Evolutionary conservation across 2,329 filamentous ascomycete species (phyloP), one percentile per base, ranked within the genome.

Genomic region (Capronia coronata): DNA sequence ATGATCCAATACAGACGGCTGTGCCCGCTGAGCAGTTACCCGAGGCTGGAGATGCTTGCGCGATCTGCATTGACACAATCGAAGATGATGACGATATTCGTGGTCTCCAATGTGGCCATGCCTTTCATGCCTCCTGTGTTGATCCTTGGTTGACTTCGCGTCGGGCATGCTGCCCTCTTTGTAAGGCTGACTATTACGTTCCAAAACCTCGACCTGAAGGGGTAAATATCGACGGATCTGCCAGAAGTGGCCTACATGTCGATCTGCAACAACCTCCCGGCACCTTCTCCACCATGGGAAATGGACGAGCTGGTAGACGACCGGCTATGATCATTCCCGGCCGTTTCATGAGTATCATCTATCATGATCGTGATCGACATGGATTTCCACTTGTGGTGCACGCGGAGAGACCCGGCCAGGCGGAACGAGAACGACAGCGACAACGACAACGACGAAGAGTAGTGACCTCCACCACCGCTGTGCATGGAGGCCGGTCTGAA

Each of bases 61-160:
- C 93, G 43, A 97, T 98, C 61, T 98, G 93, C 67, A 84, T 98
- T 58, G 93, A 98, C 64, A 84, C 80, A 0, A 78, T 98, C 14
- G 93, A 98, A 66, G 88, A 97, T 56, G 87, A 96, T 56, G 93
- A 97, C 61, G 91, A 98, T 64, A 83, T 98, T 43, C 87, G 93
- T 59, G 93, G 93, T 2, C 72, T 98, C 54, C 89, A 87, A 2
- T 98, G 93, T 63, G 93, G 93, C n/a, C 93, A 98, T 68, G 90
- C 91, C 46, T 98, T 97, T 78, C 93, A 98, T 66, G 90, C 89
- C 43, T 87, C 85, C 32, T 98, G 93, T 65, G 80, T 98, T 42
- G 93, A 98, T 61, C 93, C 93, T 9, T 98, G 93, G 93, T 73
- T 98, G 56, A 98, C 93, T 8, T 90, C 86, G 64, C 82, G 93